Percentiles rank a stretch among this genome's conserved stretches.
These are phyloP conservation scores for Fusarium vanettenii DNA, from an alignment of 2,329 filamentous ascomycete species.

Conservation along the genomic window DNA sequence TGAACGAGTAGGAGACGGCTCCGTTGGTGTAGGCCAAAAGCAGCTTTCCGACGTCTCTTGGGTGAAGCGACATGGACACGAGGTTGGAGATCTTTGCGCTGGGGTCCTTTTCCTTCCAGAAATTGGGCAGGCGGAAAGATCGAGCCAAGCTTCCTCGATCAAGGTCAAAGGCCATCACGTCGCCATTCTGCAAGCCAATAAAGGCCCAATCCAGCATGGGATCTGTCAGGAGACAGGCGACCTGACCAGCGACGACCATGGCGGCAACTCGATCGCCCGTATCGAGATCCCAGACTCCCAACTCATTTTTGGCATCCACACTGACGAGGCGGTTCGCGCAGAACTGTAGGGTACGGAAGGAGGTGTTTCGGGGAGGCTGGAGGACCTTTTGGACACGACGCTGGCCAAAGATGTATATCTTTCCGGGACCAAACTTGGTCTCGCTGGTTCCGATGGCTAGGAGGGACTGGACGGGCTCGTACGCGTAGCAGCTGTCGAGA, in stretches of 20 bases:
- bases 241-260: slow-evolving; percentile 81
- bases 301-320: slow-evolving; percentile 86
- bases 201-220: slow-evolving; percentile 95
- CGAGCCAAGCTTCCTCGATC: slow-evolving; percentile 78
- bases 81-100: slow-evolving; percentile 70
- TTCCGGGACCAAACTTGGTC: slow-evolving; percentile 84
- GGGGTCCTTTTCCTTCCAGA: slow-evolving; percentile 82
- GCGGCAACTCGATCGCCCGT: slow-evolving; percentile 73
- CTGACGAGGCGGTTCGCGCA: slow-evolving; percentile 87
- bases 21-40: slow-evolving; percentile 92
- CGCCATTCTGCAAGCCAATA: slow-evolving; percentile 83
- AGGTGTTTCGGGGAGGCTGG: slow-evolving; percentile 75
- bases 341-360: slow-evolving; percentile 84
- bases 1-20: slow-evolving; percentile 92
- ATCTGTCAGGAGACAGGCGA: slow-evolving; percentile 81
- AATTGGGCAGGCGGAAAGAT: slow-evolving; percentile 85
- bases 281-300: slow-evolving; percentile 85
- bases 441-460: slow-evolving; percentile 92
- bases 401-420: slow-evolving; percentile 90
- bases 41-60: slow-evolving; percentile 90
- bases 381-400: slow-evolving; percentile 82
- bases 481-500: slow-evolving; percentile 76
- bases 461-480: slow-evolving; percentile 93
- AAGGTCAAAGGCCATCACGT: slow-evolving; percentile 92
- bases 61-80: slow-evolving; percentile 85